Conservation (phyloP, 2,329 filamentous ascomycete species). For the Alternaria gansuensis region DNA sequence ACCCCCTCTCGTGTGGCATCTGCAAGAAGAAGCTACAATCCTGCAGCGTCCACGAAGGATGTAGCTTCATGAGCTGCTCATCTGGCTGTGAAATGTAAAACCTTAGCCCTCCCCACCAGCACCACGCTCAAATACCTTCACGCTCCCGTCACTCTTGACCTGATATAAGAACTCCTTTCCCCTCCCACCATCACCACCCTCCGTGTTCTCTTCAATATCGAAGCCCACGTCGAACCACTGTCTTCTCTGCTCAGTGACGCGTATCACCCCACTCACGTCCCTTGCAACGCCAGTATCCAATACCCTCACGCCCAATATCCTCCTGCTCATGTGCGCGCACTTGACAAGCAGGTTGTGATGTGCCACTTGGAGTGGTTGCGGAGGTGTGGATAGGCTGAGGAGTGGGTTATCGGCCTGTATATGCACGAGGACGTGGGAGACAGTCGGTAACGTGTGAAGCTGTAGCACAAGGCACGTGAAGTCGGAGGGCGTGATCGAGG, state of each 20-base stretch:
- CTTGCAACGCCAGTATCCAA: constrained; percentile 88
- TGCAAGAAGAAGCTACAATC: not conserved
- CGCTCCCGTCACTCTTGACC: constrained; percentile 78
- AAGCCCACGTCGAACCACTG: constrained; percentile 42
- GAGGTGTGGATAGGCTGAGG: constrained; percentile 62
- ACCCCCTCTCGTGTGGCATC: not conserved
- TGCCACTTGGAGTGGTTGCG: constrained; percentile 47
- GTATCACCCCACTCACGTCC: constrained; percentile 88
- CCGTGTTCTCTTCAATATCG: constrained; percentile 37
- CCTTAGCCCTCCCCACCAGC: constrained; percentile 45
- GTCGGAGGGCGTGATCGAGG: constrained; percentile 29
- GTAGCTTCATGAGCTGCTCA: not conserved
- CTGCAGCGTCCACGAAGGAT: not conserved
- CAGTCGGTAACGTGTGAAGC: constrained; percentile 60
- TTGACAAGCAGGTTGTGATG: constrained; percentile 68
- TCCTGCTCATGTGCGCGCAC: constrained; percentile 77
- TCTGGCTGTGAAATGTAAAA: not conserved
- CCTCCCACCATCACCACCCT: constrained; percentile 32
- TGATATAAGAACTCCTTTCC: constrained; percentile 83
- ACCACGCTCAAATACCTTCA: constrained; percentile 85
- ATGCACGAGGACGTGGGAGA: constrained; percentile 71
- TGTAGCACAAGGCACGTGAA: constrained; percentile 41
- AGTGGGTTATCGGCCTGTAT: constrained; percentile 77
- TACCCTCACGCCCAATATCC: constrained; percentile 74
- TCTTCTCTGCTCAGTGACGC: constrained; percentile 66